phyloP scores from a whole-genome alignment of 345 rosid genomes.

The Iberis pinnata region DNA sequence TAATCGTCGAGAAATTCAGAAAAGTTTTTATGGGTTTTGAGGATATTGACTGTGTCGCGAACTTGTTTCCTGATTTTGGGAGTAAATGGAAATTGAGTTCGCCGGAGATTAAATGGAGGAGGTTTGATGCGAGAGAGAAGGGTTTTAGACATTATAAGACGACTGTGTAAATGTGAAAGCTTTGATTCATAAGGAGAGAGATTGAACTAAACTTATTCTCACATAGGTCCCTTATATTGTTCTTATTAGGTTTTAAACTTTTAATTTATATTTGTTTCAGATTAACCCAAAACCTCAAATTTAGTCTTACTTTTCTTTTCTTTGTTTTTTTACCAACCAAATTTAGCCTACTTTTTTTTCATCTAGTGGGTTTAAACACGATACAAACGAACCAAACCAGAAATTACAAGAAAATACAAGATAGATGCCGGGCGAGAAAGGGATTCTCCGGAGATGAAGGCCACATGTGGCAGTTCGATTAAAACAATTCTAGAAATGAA shows the following conservation, averaged over 20 bases:
- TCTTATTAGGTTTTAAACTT: too few species aligned
- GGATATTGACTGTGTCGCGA: constrained; percentile 43
- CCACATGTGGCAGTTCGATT: too few species aligned
- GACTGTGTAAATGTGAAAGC: neutral
- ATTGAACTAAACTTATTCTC: neutral
- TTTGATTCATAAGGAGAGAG: constrained; percentile 6
- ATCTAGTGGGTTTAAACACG: too few species aligned
- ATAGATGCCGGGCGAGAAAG: too few species aligned
- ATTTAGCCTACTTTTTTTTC: too few species aligned
- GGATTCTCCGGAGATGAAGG: too few species aligned
- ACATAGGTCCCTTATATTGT: neutral
- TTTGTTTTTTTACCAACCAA: too few species aligned
- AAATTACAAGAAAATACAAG: too few species aligned
- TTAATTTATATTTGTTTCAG: neutral
- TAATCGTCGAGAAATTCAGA: constrained; percentile 36
- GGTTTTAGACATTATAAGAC: constrained; percentile 53
- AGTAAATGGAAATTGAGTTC: constrained; percentile 25
- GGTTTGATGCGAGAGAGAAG: constrained; percentile 72
- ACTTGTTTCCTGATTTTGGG: constrained; percentile 39
- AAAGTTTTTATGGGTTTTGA: constrained; percentile 47
- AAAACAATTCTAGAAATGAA: too few species aligned
- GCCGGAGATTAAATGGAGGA: constrained; percentile 22
- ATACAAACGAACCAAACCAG: too few species aligned
- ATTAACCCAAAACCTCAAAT: neutral
- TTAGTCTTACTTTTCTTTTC: too few species aligned